A percentile compares a stretch with the other conserved stretches of the same genome.
Conservation (phyloP, 352 stramenopile genomes). For the Phytophthora kernoviae region DNA sequence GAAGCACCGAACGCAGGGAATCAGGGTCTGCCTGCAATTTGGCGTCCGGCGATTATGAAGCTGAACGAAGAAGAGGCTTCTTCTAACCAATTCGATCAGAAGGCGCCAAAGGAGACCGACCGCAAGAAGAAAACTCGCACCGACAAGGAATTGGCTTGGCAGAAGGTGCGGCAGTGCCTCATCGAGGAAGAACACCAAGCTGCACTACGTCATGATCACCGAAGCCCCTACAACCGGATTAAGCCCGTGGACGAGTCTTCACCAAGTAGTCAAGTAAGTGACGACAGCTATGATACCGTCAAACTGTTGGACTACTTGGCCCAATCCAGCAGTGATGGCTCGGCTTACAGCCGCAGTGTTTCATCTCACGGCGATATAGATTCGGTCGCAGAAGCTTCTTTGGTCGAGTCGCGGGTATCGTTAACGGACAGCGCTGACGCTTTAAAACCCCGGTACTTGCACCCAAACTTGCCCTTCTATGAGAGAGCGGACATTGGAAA, state of each 20-base stretch:
- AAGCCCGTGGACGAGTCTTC: slow-evolving; percentile 31
- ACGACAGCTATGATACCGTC: slow-evolving; percentile 32
- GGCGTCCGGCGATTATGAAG: background rate
- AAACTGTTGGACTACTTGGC: slow-evolving; percentile 43
- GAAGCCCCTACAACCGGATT: slow-evolving; percentile 10
- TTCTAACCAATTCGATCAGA: slow-evolving; percentile 16
- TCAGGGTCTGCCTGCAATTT: slow-evolving; percentile 10
- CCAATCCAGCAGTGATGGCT: slow-evolving; percentile 5
- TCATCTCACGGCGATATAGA: background rate
- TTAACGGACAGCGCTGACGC: background rate
- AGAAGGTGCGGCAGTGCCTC: slow-evolving; percentile 42
- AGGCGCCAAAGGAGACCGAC: slow-evolving; percentile 10
- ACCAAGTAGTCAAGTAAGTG: slow-evolving; percentile 23
- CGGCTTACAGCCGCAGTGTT: slow-evolving; percentile 2
- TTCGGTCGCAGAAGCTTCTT: background rate
- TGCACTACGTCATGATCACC: slow-evolving; percentile 6
- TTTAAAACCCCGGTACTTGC: too few species aligned
- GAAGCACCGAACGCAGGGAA: slow-evolving; percentile 39
- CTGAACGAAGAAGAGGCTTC: background rate
- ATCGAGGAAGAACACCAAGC: slow-evolving; percentile 38
- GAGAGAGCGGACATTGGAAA: background rate
- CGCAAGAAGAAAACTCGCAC: slow-evolving; percentile 28
- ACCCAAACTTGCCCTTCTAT: background rate
- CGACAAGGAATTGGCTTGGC: slow-evolving; percentile 36
- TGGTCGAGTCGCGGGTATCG: slow-evolving; percentile 8